phyloP scores from a whole-genome alignment of 2,329 filamentous ascomycete genomes.

The Penicillium sp. region DNA sequence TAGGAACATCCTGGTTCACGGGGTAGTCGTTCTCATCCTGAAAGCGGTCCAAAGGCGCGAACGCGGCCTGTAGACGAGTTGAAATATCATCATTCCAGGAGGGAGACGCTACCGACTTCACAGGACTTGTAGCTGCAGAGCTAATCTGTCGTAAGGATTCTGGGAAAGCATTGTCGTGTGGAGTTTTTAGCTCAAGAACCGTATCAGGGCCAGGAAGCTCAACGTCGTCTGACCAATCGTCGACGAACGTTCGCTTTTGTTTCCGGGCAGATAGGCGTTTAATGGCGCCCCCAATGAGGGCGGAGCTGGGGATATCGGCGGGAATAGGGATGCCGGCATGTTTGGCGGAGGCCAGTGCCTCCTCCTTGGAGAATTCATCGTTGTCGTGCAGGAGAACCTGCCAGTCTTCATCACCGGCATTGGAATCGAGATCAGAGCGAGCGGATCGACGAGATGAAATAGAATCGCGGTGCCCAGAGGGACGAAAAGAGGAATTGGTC shows the following conservation, averaged over 20 bases:
- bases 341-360: conserved; percentile 86
- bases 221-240: conserved; percentile 82
- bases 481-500: conserved; percentile 50
- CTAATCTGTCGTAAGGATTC: conserved; percentile 72
- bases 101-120: conserved; percentile 41
- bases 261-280: conserved; percentile 82
- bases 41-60: conserved; percentile 66
- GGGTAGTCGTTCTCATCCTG: conserved; percentile 67
- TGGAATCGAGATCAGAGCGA: conserved; percentile 79
- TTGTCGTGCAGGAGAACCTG: conserved; percentile 84
- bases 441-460: conserved; percentile 82
- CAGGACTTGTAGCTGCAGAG: conserved; percentile 48
- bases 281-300: conserved; percentile 89
- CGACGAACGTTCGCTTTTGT: conserved; percentile 73
- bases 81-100: conserved; percentile 49
- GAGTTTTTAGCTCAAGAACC: conserved; percentile 68
- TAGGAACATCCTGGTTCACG: conserved; percentile 67
- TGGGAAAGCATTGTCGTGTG: conserved; percentile 67
- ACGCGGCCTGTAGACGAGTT: conserved; percentile 60
- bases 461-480: conserved; percentile 68
- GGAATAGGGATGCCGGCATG: conserved; percentile 92
- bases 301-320: conserved; percentile 82
- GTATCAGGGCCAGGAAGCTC: conserved; percentile 67
- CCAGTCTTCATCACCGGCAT: conserved; percentile 80
- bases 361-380: conserved; percentile 80